phyloP scores from a whole-genome alignment of 2,329 filamentous ascomycete genomes.

The Zelopaecilomyces penicillatus region DNA sequence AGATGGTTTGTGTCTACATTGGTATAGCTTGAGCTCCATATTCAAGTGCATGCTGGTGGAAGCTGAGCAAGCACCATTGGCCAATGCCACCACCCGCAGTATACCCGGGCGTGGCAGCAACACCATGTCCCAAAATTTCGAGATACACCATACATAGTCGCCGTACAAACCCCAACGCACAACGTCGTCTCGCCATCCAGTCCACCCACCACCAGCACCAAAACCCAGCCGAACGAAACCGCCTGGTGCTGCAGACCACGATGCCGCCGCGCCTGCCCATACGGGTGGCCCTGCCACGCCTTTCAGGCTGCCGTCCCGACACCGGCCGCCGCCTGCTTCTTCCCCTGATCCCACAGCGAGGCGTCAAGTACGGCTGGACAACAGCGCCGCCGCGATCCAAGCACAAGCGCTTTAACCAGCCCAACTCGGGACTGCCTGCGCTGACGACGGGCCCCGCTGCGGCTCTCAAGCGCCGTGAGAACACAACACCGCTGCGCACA shows the following conservation, averaged over 20 bases:
- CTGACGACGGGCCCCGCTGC: constrained; percentile 52
- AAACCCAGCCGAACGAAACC: constrained; percentile 10
- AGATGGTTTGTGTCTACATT: no score
- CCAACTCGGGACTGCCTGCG: constrained; percentile 44
- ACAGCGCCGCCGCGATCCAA: constrained; percentile 44
- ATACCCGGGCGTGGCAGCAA: constrained; percentile 9
- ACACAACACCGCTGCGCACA: constrained; percentile 58
- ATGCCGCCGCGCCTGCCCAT: constrained; percentile 40
- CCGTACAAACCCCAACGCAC: not conserved
- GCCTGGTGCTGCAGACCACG: constrained; percentile 7
- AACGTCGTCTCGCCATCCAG: constrained; percentile 1
- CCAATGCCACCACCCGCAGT: constrained; percentile 5
- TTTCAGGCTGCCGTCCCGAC: constrained; percentile 20
- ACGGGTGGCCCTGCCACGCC: constrained; percentile 35
- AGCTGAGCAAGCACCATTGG: not conserved
- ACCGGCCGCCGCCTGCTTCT: constrained; percentile 32
- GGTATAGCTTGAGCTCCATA: no score
- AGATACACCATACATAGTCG: not conserved
- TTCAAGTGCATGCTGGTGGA: no score
- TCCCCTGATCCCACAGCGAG: constrained; percentile 36
- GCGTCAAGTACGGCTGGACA: constrained; percentile 53
- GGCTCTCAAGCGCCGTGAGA: constrained; percentile 49
- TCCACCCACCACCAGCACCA: constrained; percentile 7
- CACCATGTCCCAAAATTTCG: constrained; percentile 12
- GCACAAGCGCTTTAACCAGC: constrained; percentile 54